Base-by-base conservation (phyloP, 2,329 filamentous ascomycete genomes). In the Trichoderma koningiopsis region DNA sequence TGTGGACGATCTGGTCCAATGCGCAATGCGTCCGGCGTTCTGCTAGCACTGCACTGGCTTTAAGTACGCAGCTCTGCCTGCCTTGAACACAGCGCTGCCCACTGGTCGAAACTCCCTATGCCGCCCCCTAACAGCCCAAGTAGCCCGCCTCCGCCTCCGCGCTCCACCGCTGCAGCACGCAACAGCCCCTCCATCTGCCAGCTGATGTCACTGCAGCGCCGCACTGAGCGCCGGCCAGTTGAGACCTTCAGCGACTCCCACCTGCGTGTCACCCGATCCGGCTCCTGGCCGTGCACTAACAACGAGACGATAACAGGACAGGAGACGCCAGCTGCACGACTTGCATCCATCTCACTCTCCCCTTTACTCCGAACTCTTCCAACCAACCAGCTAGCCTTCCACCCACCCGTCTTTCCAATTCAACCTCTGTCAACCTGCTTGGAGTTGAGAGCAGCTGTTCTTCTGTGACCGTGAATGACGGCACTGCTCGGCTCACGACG, bases 401-500 rank as follows among this genome's bases (percentile, higher is more conserved):
- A 31, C 47, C 22, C 47, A 24, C 47, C 47, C 47, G 47, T 49
- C 47, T 11, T 4, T 49, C n/a, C 47, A 49, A 55, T 55, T 49
- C 47, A 22, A 49, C 47, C 3, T 49, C 22, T 49, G 47, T 13
- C 47, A 29, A 49, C 57, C 43, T 14, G 40, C 60, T 16, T 65
- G 27, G 22, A 52, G 35, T 65, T 35, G 22, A 35, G 35, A 40
- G 22, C 61, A 40, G 10, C 33, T 53, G 47, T 29, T 22, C 61
- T 56, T 14, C 52, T 27, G 60, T 22, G 27, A 43, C 49, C 37
- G 52, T 58, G 33, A 70, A 59, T 59, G 67, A 70, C 60, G 68
- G 69, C 72, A 62, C 75, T 75, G 74, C 68, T 67, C 70, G 63
- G 47, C 53, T 68, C 68, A 65, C 66, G 63, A 49, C 64, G 63